Percentiles rank a stretch among this genome's conserved stretches.
Conservation (phyloP, 164 flowering plant genomes). For the Kingdonia uniflora region DNA sequence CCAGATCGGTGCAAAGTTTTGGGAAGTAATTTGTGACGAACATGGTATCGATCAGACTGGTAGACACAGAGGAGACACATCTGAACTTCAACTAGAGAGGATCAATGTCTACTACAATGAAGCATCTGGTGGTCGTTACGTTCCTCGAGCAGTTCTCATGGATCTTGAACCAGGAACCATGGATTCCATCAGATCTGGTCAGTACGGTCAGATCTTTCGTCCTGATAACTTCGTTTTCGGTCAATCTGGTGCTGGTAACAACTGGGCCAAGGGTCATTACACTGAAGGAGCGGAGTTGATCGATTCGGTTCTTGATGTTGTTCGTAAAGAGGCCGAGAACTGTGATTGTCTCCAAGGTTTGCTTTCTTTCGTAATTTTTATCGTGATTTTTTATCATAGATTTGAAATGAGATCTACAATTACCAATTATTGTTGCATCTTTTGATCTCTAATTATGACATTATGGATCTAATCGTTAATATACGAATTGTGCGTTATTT, state of each 20-base stretch:
- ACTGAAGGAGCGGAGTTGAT: slow-evolving; percentile 17
- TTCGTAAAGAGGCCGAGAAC: slow-evolving; percentile 14
- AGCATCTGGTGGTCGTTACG: slow-evolving; percentile 11
- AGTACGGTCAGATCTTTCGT: slow-evolving; percentile 9
- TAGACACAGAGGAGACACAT: slow-evolving; percentile 1
- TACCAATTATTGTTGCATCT: too few relatives aligned
- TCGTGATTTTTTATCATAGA: background rate
- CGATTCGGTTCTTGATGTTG: slow-evolving; percentile 18
- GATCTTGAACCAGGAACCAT: slow-evolving; percentile 16
- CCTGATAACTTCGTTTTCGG: slow-evolving; percentile 13
- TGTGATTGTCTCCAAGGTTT: slow-evolving; percentile 15
- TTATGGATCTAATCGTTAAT: background rate
- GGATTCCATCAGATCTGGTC: slow-evolving; percentile 17
- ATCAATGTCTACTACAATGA: slow-evolving; percentile 17
- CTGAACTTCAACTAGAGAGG: slow-evolving; percentile 11
- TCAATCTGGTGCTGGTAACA: slow-evolving; percentile 11
- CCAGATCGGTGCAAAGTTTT: slow-evolving; percentile 13
- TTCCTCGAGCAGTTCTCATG: slow-evolving; percentile 13
- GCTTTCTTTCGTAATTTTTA: background rate
- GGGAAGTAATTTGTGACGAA: slow-evolving; percentile 13
- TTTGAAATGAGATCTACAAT: too few relatives aligned
- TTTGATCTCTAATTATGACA: too few relatives aligned
- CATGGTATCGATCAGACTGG: slow-evolving; percentile 12
- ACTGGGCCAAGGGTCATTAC: slow-evolving; percentile 14
- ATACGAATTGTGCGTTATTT: background rate